Conservation (phyloP, 768 basidiomycete species). For the Suillus subalutaceus region DNA sequence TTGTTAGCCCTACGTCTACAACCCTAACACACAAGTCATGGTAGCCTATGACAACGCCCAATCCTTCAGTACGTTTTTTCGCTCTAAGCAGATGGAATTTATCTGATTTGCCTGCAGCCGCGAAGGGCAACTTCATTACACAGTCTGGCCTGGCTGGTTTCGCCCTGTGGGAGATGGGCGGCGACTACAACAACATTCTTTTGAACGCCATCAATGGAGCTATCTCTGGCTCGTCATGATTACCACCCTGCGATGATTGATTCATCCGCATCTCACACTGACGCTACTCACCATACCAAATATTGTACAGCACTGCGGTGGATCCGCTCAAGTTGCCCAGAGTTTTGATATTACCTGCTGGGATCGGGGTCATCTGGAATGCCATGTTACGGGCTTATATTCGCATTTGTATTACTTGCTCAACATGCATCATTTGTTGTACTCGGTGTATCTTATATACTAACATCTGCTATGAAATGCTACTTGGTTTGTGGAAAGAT, state of each 20-base stretch:
- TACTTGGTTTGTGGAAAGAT: not conserved
- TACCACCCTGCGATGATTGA: constrained; percentile 13
- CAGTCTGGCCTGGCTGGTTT: constrained; percentile 40
- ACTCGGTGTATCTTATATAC: not conserved
- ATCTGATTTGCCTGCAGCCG: constrained; percentile 29
- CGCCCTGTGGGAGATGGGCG: constrained; percentile 48
- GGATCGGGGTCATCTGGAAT: not conserved
- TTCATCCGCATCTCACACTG: constrained; percentile 1
- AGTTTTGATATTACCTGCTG: not conserved
- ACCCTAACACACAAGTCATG: constrained; percentile 52
- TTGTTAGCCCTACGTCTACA: constrained; percentile 68
- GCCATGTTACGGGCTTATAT: not conserved
- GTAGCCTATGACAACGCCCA: constrained; percentile 67
- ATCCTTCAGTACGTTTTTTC: constrained; percentile 51
- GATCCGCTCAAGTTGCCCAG: constrained; percentile 2
- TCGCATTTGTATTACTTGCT: constrained; percentile 4
- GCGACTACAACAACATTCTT: constrained; percentile 43
- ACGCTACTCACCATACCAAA: constrained; percentile 5
- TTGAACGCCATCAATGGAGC: constrained; percentile 34
- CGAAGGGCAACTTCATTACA: constrained; percentile 46
- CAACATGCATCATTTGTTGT: not conserved
- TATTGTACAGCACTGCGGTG: constrained; percentile 1
- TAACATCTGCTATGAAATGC: not conserved
- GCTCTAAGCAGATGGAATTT: too few relatives aligned
- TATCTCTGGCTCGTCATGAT: constrained; percentile 20